Evolutionary conservation across 2,329 filamentous ascomycete species (phyloP), one percentile per base, ranked within the genome.

Genomic region (Dactylellina cionopaga): DNA sequence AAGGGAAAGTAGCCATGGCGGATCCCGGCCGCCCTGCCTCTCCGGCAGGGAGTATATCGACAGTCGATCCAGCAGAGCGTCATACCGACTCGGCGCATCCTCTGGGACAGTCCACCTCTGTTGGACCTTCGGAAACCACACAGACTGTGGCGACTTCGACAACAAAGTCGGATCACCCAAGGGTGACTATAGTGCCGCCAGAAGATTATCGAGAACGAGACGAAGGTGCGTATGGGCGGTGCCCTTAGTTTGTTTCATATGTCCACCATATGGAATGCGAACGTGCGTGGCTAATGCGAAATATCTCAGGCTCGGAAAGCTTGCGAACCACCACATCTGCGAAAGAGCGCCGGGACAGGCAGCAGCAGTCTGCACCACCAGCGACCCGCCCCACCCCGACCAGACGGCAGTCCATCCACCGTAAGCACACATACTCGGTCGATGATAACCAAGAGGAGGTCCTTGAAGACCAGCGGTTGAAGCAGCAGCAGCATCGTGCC

Each of bases 391-490:
- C 65, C 29, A 62, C 55, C n/a, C 24, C 65, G 24, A 27, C 56
- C 7, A 54, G 56, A 29, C 65, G 65, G 22, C 56, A 33, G 11
- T 70, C 65, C 15, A 70, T 27, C 35, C 65, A 70, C 25, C 65
- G 65, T 11, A 60, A 41, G 29, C 65, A 62, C 33, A 70, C 65
- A 2, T 70, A 70, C 56, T 70, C 65, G 5, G 68, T 72, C 22
- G 68, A 72, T 27, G 68, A 72, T 47, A 58, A 65, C 31, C 24
- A 64, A 41, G 58, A 65, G 24, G 68, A 72, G 31, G 68, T 72
- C 6, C 51, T 64, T 3, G 51, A 72, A 43, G 68, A 72, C 31
- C 51, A 59, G 13, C 52, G 58, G 15, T 7, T 64, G 35, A 64
- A 60, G 43, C 35, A 56, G 27, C 56, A 71, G 25, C 44, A 39